Evolutionary conservation across 331 rosid genomes (phyloP), one percentile per base, ranked within the genome.

Genomic region (Stylosanthes scabra): DNA sequence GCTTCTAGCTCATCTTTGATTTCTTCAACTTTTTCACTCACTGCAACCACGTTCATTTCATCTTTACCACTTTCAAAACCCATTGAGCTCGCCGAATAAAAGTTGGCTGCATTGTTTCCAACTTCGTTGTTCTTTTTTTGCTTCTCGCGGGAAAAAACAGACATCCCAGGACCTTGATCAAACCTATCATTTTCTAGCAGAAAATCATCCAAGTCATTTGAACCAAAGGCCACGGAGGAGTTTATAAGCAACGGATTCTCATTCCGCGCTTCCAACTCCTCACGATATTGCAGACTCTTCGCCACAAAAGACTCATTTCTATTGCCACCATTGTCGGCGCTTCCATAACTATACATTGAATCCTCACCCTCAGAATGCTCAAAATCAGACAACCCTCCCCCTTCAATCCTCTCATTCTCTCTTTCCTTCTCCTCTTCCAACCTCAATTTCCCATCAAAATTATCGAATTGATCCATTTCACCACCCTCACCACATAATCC

Each of bases 201-300:
- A 66, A 87, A 95, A 85, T 88, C 98, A 80, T 88, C 88, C 89
- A 93, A 84, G 72, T 92, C 97, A n/a, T 81, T 74, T 0, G 87
- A 82, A 72, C 97, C 97, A 84, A 87, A 90, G 4, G 97, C 98
- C 20, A 88, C 91, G 28, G 96, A 86, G 50, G 98, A 69, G 79
- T 90, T 87, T 41, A 90, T 86, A 66, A 79, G 86, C 79, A 93
- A 81, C 0, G 95, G 89, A 72, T 88, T 87, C 77, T 88, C 96
- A 50, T 87, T 77, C 70, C 63, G 41, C n/a, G 8, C 57, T 78
- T 72, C 78, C 37, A 47, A 27, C 59, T 83, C 85, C 75, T 27
- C 51, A 9, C 9, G 72, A 65, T 46, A 51, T 14, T 51, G 72
- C 13, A 71, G 20, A 20, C 63, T 64, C 58, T 64, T 85, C 3